Evolutionary conservation across 2,329 filamentous ascomycete species (phyloP).

Genomic region (Mycocentrospora acerina): DNA sequence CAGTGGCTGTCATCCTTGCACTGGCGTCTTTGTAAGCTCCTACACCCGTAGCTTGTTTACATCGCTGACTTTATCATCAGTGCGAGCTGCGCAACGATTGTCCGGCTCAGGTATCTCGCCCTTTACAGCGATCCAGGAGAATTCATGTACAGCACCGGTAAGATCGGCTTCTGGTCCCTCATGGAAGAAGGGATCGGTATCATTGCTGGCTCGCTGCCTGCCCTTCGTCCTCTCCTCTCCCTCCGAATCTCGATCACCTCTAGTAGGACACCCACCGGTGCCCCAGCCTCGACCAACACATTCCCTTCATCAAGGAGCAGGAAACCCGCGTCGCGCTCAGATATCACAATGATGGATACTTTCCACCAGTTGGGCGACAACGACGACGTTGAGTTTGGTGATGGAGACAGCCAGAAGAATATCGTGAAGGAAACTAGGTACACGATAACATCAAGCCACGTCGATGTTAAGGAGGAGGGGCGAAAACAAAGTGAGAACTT

Average conservation of each 20-base stretch:
- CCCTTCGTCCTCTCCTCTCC: conserved; percentile 47
- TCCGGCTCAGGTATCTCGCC: conserved; percentile 49
- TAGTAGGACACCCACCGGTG: conserved; percentile 16
- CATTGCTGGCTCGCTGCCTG: conserved; percentile 48
- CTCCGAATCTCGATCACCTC: conserved; percentile 15
- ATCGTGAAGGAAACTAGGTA: conserved; percentile 42
- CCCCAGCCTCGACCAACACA: conserved; percentile 16
- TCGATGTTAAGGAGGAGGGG: conserved; percentile 1
- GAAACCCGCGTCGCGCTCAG: conserved; percentile 6
- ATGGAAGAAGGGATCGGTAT: conserved; percentile 51
- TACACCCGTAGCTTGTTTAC: conserved; percentile 1
- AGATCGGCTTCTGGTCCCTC: conserved; percentile 49
- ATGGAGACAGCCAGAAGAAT: conserved; percentile 42
- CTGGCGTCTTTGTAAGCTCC: conserved; percentile 44
- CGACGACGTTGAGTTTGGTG: conserved; percentile 11
- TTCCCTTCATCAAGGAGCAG: conserved; percentile 8
- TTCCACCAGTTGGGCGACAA: conserved; percentile 18
- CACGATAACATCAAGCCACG: conserved; percentile 8
- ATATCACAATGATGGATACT: conserved; percentile 14
- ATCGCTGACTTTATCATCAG: conserved; percentile 19
- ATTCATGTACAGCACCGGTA: conserved; percentile 45
- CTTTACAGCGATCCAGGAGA: conserved; percentile 44
- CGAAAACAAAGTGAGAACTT: conserved; percentile 2
- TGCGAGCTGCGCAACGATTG: conserved; percentile 39
- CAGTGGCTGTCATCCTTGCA: conserved; percentile 43